phyloP scores from a whole-genome alignment of 495 filamentous ascomycete genomes.

The Annulohypoxylon moriforme region DNA sequence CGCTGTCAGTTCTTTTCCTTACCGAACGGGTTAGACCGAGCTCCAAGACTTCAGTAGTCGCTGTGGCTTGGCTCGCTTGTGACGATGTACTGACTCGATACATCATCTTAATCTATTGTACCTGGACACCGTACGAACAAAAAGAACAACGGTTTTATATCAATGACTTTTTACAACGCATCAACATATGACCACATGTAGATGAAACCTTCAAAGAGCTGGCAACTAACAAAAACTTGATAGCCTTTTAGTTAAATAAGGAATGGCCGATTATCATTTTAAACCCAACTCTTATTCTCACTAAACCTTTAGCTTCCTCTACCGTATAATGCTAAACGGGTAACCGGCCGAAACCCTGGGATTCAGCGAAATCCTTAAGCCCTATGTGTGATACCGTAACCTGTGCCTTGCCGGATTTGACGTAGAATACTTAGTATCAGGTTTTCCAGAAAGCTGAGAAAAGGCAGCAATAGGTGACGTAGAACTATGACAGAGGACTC shows the following conservation, averaged over 20 bases:
- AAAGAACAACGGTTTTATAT: slow-evolving; percentile 4
- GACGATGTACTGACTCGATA: slow-evolving; percentile 26
- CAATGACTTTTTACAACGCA: slow-evolving; percentile 13
- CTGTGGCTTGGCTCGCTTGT: slow-evolving; percentile 40
- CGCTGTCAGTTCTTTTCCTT: slow-evolving; percentile 2
- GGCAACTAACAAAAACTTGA: not conserved
- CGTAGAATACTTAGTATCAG: slow-evolving; percentile 12
- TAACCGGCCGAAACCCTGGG: slow-evolving; percentile 35
- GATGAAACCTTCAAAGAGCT: slow-evolving; percentile 15
- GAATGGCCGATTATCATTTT: slow-evolving; percentile 5
- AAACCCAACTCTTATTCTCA: slow-evolving; percentile 10
- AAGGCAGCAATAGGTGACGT: not conserved
- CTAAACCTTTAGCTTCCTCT: slow-evolving; percentile 20
- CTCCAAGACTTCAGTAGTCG: slow-evolving; percentile 27
- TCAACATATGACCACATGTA: slow-evolving; percentile 15
- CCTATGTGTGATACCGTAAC: slow-evolving; percentile 12
- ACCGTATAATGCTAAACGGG: not conserved
- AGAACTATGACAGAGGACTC: slow-evolving; percentile 8
- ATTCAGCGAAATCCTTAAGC: not conserved
- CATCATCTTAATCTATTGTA: not conserved
- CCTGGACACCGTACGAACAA: slow-evolving; percentile 31
- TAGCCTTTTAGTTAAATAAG: not conserved
- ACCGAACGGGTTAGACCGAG: slow-evolving; percentile 32
- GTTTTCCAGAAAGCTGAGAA: slow-evolving; percentile 4
- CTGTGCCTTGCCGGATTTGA: not conserved